Percentiles rank a stretch among this genome's conserved stretches.
Conservation (phyloP, 2,329 filamentous ascomycete species). For the Fusarium haematococcum region DNA sequence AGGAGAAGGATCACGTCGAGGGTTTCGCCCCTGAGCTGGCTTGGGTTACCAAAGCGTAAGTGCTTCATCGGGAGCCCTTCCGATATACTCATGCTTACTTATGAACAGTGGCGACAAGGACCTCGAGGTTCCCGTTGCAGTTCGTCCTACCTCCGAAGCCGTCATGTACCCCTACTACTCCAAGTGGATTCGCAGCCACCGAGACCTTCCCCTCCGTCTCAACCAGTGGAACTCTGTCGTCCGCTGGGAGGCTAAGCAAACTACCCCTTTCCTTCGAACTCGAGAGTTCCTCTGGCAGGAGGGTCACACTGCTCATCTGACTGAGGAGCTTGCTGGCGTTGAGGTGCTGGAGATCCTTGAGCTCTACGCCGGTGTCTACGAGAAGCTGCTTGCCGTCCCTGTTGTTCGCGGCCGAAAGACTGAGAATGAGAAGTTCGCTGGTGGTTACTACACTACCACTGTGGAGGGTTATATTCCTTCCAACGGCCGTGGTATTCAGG, state of each 20-base stretch:
- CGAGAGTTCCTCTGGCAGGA: slow-evolving; percentile 99
- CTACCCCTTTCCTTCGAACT: slow-evolving; percentile 86
- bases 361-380: slow-evolving; percentile 91
- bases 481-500: slow-evolving; percentile 96
- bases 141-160: slow-evolving; percentile 76
- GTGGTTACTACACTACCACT: slow-evolving; percentile 95
- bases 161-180: slow-evolving; percentile 97
- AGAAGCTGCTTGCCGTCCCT: slow-evolving; percentile 92
- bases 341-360: slow-evolving; percentile 96
- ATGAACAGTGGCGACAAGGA: slow-evolving; percentile 82
- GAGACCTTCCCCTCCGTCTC: slow-evolving; percentile 91
- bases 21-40: slow-evolving; percentile 96
- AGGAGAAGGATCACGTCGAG: slow-evolving; percentile 96
- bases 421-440: slow-evolving; percentile 97
- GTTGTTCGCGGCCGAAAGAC: slow-evolving; percentile 96
- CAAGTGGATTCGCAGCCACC: slow-evolving; percentile 96
- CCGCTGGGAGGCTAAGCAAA: slow-evolving; percentile 97
- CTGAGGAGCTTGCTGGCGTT: slow-evolving; percentile 80
- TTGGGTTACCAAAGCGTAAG: slow-evolving; percentile 86
- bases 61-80: slow-evolving; percentile 26
- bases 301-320: slow-evolving; percentile 90
- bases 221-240: slow-evolving; percentile 98
- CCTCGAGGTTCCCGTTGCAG: slow-evolving; percentile 82
- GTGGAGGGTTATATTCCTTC: slow-evolving; percentile 97
- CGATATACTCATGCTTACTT: slow-evolving; percentile 22